Evolutionary conservation across 1,284 basidiomycete genomes (phyloP), one percentile per base, ranked within the genome.

Genomic region (Cryptococcus sp.): DNA sequence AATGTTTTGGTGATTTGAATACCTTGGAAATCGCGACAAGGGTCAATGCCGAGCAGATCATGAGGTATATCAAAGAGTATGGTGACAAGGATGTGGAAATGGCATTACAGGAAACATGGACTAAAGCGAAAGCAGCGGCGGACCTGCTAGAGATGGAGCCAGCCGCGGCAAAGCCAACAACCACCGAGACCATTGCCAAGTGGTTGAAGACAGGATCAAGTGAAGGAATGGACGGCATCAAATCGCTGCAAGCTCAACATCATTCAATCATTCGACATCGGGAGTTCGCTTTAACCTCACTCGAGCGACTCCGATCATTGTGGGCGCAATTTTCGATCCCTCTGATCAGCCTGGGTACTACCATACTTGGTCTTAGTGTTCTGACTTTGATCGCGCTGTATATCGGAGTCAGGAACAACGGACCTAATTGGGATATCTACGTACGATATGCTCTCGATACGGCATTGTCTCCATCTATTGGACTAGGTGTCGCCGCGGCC

Each of bases 271-370:
- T 13, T 7, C 42, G 56, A 13, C 62, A 76, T 54, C 60, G 62
- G 34, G 54, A 57, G 31, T 92, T 86, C 67, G 84, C 82, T 31
- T 82, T 86, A 35, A 73, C 81, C 10, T 85, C 88, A 3, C 80
- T 96, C 37, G 78, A 79, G 0, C 81, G 82, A 3, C 93, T 94
- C 63, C 85, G 92, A 5, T 78, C 83, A 30, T 84, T 97, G 51
- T 99, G 96, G 96, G 95, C 96, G 0, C 89, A 90, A 67, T 98
- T 98, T 79, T 90, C 93, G 60, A 79, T 87, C 3, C 68, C 82
- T 0, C 79, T 90, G 10, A 98, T 98, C 80, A 73, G 75, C 3
- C 76, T 87, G 23, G 95, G 83, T 5, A 55, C 82, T 4, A 49
- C 63, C 13, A 67, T 82, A 35, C 74, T 83, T 30, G 66, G 62